Evolutionary conservation across 1,284 basidiomycete species (phyloP), one percentile per base, ranked within the genome.

Genomic region (Cronartium quercuum): DNA sequence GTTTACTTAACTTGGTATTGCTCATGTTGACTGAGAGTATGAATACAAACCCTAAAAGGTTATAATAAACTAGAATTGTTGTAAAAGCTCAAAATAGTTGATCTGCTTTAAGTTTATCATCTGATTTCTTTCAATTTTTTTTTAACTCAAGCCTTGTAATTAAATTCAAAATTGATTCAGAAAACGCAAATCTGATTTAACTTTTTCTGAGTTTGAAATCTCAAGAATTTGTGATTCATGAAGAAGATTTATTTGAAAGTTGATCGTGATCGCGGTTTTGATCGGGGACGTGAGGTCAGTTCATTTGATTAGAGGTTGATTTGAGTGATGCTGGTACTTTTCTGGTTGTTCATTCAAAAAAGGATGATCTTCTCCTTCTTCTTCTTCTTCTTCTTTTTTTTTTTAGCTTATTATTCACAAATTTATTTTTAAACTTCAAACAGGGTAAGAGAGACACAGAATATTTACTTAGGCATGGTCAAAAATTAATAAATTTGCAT

Each of bases 381-480:
- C n/a, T n/a, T n/a, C n/a, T n/a, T n/a, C n/a, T n/a, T n/a, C n/a
- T n/a, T n/a, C n/a, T n/a, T n/a, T n/a, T n/a, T n/a, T n/a, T n/a
- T n/a, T n/a, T n/a, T n/a, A n/a, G n/a, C n/a, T n/a, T n/a, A n/a
- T n/a, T n/a, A n/a, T 12, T 9, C 61, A 21, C 13, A 66, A 44
- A n/a, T n/a, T n/a, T n/a, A n/a, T n/a, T n/a, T n/a, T n/a, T 35
- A 21, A 21, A n/a, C 13, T 55, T 12, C 35, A 3, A 18, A 29
- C 24, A 34, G 12, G 29, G 24, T n/a, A n/a, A n/a, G n/a, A n/a
- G n/a, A n/a, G 21, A 47, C 29, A 6, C 37, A 57, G 9, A 18
- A 21, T 29, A 76, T 78, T 9, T 66, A 80, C 80, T 76, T 77
- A n/a, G n/a, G 77, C 78, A 13, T 79, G 79, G 76, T 81, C 80